Evolutionary conservation across 495 filamentous ascomycete genomes (phyloP).

Genomic region (Achaetomiella virescens): DNA sequence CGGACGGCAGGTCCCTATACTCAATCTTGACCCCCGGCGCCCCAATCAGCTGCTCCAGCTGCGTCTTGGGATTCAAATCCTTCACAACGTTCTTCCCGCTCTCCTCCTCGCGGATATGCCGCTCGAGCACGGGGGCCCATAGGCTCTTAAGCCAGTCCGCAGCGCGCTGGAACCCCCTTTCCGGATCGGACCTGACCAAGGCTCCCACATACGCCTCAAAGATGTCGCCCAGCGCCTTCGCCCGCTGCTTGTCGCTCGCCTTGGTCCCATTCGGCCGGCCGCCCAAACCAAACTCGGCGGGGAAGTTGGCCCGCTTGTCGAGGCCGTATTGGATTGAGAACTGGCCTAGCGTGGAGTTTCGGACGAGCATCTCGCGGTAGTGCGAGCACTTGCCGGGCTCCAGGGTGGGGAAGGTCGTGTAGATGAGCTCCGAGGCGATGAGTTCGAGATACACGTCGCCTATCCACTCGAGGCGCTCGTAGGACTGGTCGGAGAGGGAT

Average conservation of each 20-base stretch:
- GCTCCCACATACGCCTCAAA: constrained; percentile 87
- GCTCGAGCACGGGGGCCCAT: constrained; percentile 49
- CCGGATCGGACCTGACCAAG: constrained; percentile 57
- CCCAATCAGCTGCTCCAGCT: constrained; percentile 52
- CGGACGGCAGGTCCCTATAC: constrained; percentile 54
- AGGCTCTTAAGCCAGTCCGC: constrained; percentile 63
- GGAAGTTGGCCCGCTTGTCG: constrained; percentile 51
- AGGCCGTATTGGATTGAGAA: constrained; percentile 64
- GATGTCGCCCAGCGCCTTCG: constrained; percentile 72
- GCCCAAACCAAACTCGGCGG: constrained; percentile 35
- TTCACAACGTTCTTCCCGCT: constrained; percentile 6
- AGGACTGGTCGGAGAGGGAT: constrained; percentile 38
- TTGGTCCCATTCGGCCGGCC: constrained; percentile 28
- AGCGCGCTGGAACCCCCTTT: constrained; percentile 51
- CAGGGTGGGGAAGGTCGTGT: constrained; percentile 53
- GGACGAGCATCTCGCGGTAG: constrained; percentile 63
- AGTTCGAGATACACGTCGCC: constrained; percentile 71
- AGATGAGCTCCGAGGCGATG: constrained; percentile 59
- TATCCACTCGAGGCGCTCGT: constrained; percentile 69
- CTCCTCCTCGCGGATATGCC: constrained; percentile 39
- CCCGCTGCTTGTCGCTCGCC: constrained; percentile 44
- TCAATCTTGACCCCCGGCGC: constrained; percentile 56
- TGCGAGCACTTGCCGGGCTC: constrained; percentile 56
- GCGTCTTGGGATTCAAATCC: constrained; percentile 39
- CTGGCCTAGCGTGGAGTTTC: constrained; percentile 65